Base-by-base conservation (phyloP, 2,329 filamentous ascomycete species). In the Colletotrichum incanum region DNA sequence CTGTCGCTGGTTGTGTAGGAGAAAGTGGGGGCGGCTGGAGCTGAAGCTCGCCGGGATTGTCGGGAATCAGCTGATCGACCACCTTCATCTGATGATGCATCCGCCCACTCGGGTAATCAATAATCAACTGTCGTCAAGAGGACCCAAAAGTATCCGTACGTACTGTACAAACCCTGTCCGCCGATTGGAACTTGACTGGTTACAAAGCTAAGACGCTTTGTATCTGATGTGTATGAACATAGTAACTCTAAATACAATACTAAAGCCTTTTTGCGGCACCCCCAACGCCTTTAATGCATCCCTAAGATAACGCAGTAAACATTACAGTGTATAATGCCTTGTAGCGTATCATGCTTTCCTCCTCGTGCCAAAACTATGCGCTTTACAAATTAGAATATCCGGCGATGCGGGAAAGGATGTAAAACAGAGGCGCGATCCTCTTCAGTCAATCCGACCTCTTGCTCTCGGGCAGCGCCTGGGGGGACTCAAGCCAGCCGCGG, bases 401-500 rank as follows among this genome's bases (percentile, higher is more conserved):
- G 0, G 59, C 65, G 23, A 56, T 52, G 23, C 59, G 54, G 5
- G 63, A 60, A 2, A 67, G 47, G 23, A 59, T 54, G 65, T 60
- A 65, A 8, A 64, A 39, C 14, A 59, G 26, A 16, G 65, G 65
- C 23, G 69, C 65, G 3, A 55, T 8, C 28, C 18, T 41, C 16
- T 59, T 26, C 26, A 72, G 69, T 72, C 69, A 72, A 9, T 23
- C 39, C 18, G 45, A 43, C 16, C 16, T 34, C n/a, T n/a, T 31
- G 45, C 41, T 55, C 11, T 28, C 55, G 1, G 74, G 74, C 28
- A 74, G 67, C n/a, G 63, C 47, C 52, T 73, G 63, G 0, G 77
- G 77, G 5, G 62, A 50, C 56, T 75, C 66, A 12, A 79, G 65
- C 67, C 78, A 74, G 3, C 78, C 77, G 49, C 76, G 75, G 20